Percentiles rank a stretch among this genome's conserved stretches.
These are phyloP conservation scores for Leishmania aethiopica DNA, from an alignment of 208 protist species.

Conservation along the genomic window DNA sequence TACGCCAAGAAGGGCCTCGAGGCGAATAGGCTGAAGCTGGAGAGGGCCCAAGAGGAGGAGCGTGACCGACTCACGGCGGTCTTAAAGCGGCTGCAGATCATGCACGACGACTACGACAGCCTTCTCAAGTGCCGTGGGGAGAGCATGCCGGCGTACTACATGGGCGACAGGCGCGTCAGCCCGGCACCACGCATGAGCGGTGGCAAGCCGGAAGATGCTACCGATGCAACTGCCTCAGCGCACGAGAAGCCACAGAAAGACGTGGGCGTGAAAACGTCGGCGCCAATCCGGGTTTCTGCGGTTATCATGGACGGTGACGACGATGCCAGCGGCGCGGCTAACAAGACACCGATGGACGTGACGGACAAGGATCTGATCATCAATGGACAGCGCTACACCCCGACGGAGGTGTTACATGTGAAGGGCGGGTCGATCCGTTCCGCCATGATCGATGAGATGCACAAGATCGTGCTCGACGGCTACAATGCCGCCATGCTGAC, in stretches of 20 bases:
- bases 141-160: constrained; percentile 29
- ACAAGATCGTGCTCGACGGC: constrained; percentile 34
- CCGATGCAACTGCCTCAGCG: background rate
- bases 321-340: background rate
- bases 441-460: constrained; percentile 33
- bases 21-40: constrained; percentile 27
- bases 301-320: constrained; percentile 15
- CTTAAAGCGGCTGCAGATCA: constrained; percentile 27
- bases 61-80: constrained; percentile 19
- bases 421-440: constrained; percentile 36
- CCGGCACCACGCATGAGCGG: constrained; percentile 16
- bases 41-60: constrained; percentile 22
- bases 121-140: constrained; percentile 27
- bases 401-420: constrained; percentile 38
- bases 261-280: background rate
- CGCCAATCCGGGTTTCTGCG: constrained; percentile 25
- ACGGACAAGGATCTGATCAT: constrained; percentile 25
- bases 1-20: constrained; percentile 41
- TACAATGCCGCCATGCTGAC: constrained; percentile 57
- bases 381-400: constrained; percentile 20
- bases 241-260: background rate
- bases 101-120: constrained; percentile 38
- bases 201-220: constrained; percentile 17
- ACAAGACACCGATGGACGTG: constrained; percentile 10
- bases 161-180: constrained; percentile 29